These are phyloP conservation scores for Colletotrichum kahawae DNA, from an alignment of 2,329 filamentous ascomycete species.

Conservation along the genomic window DNA sequence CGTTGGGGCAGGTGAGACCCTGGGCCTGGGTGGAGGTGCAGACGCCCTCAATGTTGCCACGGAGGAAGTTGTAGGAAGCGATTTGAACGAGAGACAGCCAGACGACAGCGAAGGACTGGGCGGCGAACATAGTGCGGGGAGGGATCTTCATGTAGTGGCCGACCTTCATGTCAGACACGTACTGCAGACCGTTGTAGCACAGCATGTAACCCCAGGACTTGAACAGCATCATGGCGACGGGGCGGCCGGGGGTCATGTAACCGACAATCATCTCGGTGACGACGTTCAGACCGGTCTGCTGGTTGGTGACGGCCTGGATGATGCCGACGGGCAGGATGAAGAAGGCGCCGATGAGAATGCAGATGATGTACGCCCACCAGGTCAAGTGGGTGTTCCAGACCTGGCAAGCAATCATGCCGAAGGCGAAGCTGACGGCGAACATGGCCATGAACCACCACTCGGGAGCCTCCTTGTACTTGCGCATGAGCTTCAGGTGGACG, in stretches of 20 bases:
- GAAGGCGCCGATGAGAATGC: conserved; percentile 43
- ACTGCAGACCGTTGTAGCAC: conserved; percentile 50
- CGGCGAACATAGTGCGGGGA: conserved; percentile 52
- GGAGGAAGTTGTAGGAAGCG: conserved; percentile 42
- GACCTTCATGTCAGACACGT: conserved; percentile 55
- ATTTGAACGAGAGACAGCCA: conserved; percentile 44
- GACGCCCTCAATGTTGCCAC: conserved; percentile 55
- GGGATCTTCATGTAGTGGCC: conserved; percentile 61
- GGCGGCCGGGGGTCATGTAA: conserved; percentile 52
- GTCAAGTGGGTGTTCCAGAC: conserved; percentile 45
- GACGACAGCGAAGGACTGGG: conserved; percentile 45
- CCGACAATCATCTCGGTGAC: conserved; percentile 54
- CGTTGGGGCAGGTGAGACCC: conserved; percentile 61
- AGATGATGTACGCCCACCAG: conserved; percentile 47
- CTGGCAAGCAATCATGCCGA: conserved; percentile 44
- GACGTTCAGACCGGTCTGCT: conserved; percentile 52
- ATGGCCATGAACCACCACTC: conserved; percentile 61
- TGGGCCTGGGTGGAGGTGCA: conserved; percentile 53
- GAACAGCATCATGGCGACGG: conserved; percentile 56
- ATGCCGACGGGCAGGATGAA: conserved; percentile 49
- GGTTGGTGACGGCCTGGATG: conserved; percentile 54
- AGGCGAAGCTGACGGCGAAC: conserved; percentile 53
- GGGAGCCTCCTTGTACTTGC: conserved; percentile 58
- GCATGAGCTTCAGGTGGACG: conserved; percentile 60
- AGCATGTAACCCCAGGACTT: conserved; percentile 53